phyloP scores from a whole-genome alignment of 768 basidiomycete genomes.

The Strobilomyces echinocephalus region DNA sequence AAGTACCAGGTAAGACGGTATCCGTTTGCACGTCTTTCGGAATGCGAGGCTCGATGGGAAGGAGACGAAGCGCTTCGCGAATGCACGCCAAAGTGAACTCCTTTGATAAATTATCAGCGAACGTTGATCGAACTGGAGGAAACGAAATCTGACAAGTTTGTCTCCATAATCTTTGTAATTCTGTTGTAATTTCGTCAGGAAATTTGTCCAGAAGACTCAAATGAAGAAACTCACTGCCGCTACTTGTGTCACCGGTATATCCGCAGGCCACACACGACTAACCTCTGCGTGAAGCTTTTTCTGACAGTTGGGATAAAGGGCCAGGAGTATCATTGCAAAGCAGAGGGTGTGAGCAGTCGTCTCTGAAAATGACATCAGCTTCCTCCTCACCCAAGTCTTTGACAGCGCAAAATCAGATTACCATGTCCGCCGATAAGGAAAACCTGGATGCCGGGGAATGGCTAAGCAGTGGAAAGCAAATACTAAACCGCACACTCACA shows the following conservation, averaged over 20 bases:
- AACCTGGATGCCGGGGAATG: slow-evolving; percentile 23
- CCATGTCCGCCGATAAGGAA: slow-evolving; percentile 49
- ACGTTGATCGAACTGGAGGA: background rate
- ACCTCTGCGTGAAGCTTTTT: slow-evolving; percentile 42
- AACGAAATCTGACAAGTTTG: slow-evolving; percentile 29
- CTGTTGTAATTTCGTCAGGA: slow-evolving; percentile 18
- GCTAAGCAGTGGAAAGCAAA: background rate
- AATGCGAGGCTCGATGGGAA: slow-evolving; percentile 36
- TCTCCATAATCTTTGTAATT: slow-evolving; percentile 37
- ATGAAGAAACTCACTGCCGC: slow-evolving; percentile 25
- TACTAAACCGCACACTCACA: slow-evolving; percentile 27
- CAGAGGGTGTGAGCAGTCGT: slow-evolving; percentile 43
- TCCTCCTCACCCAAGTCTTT: no score
- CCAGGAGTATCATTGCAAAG: slow-evolving; percentile 42
- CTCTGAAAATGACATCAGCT: slow-evolving; percentile 31
- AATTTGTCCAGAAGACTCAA: no score
- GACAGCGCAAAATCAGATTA: slow-evolving; percentile 11
- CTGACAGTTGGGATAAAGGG: slow-evolving; percentile 48
- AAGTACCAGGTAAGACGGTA: slow-evolving; percentile 30
- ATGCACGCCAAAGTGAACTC: slow-evolving; percentile 41
- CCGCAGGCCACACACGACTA: slow-evolving; percentile 35
- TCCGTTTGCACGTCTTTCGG: slow-evolving; percentile 33
- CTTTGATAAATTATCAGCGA: slow-evolving; percentile 21
- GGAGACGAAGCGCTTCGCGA: slow-evolving; percentile 43
- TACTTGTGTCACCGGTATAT: slow-evolving; percentile 21